Conservation (phyloP, 495 filamentous ascomycete genomes). For the Endocarpon pusillum region DNA sequence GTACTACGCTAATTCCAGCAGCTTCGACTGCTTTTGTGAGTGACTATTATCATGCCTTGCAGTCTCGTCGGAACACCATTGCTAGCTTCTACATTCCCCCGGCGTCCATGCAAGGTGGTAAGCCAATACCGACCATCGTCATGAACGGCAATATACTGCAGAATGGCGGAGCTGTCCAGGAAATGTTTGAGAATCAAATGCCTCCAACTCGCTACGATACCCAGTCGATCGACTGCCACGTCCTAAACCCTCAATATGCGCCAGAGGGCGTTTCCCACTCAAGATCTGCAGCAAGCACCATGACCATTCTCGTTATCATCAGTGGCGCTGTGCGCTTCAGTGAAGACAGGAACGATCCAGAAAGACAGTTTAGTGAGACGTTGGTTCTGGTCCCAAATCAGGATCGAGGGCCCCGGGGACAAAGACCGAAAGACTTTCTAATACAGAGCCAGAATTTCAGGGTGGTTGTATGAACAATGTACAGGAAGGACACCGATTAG, state of each 20-base stretch:
- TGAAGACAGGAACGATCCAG: conserved; percentile 32
- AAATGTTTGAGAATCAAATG: conserved; percentile 45
- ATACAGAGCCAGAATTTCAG: conserved; percentile 62
- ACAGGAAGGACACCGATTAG: not conserved
- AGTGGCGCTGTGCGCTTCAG: conserved; percentile 50
- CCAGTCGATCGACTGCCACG: conserved; percentile 52
- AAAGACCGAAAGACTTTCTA: conserved; percentile 35
- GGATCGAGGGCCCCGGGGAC: conserved; percentile 29
- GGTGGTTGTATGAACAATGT: conserved; percentile 28
- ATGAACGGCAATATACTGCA: conserved; percentile 48
- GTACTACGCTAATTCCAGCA: conserved; percentile 15
- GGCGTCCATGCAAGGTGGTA: conserved; percentile 21
- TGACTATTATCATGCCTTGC: conserved; percentile 36
- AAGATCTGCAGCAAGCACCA: conserved; percentile 31
- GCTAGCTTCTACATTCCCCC: conserved; percentile 38
- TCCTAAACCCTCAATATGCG: conserved; percentile 49
- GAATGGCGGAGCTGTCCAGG: conserved; percentile 38
- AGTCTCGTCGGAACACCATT: conserved; percentile 33
- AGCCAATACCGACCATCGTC: conserved; percentile 32
- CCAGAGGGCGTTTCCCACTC: conserved; percentile 17
- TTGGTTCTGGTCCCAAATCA: conserved; percentile 65
- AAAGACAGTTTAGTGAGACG: conserved; percentile 54
- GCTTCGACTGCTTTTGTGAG: conserved; percentile 35
- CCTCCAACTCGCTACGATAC: conserved; percentile 43
- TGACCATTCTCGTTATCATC: conserved; percentile 52